These are phyloP conservation scores for Ramaria rubella DNA, from an alignment of 768 basidiomycete species.

Conservation along the genomic window DNA sequence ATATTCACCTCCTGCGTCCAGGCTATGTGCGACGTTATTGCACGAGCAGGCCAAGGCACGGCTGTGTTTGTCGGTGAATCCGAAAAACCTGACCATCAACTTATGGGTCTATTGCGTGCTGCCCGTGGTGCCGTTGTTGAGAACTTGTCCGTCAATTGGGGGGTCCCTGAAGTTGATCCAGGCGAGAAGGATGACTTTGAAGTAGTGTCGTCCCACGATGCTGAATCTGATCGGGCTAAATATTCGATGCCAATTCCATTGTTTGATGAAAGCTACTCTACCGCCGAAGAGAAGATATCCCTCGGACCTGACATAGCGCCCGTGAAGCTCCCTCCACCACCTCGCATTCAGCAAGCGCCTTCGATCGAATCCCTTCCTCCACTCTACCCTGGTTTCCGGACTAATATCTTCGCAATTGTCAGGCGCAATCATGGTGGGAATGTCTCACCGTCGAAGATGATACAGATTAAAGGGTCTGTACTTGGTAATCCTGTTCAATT, in stretches of 20 bases:
- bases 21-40: slow-evolving; percentile 46
- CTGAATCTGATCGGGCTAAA: neutral
- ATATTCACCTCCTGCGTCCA: neutral
- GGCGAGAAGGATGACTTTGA: slow-evolving; percentile 12
- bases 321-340: slow-evolving; percentile 11
- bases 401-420: slow-evolving; percentile 15
- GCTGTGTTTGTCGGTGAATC: slow-evolving; percentile 39
- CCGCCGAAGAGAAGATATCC: neutral
- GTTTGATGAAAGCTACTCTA: neutral
- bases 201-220: neutral
- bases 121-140: slow-evolving; percentile 43
- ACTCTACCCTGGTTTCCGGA: slow-evolving; percentile 11
- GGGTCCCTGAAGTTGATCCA: neutral
- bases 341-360: slow-evolving; percentile 13
- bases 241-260: neutral
- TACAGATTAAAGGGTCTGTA: slow-evolving; percentile 9
- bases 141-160: slow-evolving; percentile 46
- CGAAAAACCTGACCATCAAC: slow-evolving; percentile 45
- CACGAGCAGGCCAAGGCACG: slow-evolving; percentile 45
- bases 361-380: neutral
- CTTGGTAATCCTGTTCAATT: slow-evolving; percentile 13
- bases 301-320: neutral
- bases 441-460: neutral
- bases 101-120: slow-evolving; percentile 44
- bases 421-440: slow-evolving; percentile 1